phyloP scores from a whole-genome alignment of 139 green algal species.

The Chlamydomonas sp. region DNA sequence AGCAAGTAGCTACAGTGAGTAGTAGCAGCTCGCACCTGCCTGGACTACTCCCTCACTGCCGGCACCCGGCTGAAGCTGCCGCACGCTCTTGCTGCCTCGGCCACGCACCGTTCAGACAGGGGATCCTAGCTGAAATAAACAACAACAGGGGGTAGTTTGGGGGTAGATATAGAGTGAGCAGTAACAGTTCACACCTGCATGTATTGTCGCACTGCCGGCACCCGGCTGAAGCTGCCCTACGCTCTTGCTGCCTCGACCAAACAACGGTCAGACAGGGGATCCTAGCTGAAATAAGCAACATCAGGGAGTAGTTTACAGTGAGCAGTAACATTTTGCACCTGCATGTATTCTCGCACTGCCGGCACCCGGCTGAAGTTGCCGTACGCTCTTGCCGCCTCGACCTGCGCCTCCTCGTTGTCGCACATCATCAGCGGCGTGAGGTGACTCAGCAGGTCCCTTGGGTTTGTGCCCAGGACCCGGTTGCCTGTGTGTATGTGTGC shows the following conservation, averaged over 20 bases:
- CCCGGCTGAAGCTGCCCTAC: conserved; percentile 42
- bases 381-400: conserved; percentile 39
- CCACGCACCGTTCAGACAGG: too few species aligned
- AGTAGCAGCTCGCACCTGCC: too few species aligned
- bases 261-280: too few species aligned
- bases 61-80: conserved; percentile 38
- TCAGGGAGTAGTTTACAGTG: too few species aligned
- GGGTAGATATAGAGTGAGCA: too few species aligned
- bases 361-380: conserved; percentile 39
- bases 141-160: too few species aligned
- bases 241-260: conserved; percentile 38
- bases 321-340: too few species aligned
- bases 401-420: conserved; percentile 42
- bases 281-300: too few species aligned
- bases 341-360: conserved; percentile 29
- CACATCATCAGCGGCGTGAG: conserved; percentile 42
- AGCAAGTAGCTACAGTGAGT: too few species aligned
- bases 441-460: conserved; percentile 21
- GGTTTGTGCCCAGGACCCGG: conserved; percentile 22
- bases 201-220: conserved; percentile 22
- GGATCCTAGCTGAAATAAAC: too few species aligned
- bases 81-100: conserved; percentile 38
- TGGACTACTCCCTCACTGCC: conserved; percentile 26
- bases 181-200: too few species aligned
- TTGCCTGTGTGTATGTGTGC: too few species aligned